A percentile compares a stretch with the other conserved stretches of the same genome.
Conservation (phyloP, 345 rosid species). For the Gossypium rotundifolium region DNA sequence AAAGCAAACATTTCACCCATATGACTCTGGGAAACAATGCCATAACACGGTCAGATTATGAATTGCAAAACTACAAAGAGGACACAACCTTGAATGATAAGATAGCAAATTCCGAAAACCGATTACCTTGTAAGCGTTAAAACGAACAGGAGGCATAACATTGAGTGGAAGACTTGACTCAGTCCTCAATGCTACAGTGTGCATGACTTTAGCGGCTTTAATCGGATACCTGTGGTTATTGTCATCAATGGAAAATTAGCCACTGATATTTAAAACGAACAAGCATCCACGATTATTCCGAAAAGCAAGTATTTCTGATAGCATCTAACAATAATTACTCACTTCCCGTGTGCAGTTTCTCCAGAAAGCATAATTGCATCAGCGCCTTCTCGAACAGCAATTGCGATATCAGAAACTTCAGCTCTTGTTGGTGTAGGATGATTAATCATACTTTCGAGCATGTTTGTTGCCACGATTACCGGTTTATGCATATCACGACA, state of each 20-base stretch:
- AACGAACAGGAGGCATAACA: slow-evolving; percentile 42
- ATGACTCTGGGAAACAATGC: slow-evolving; percentile 51
- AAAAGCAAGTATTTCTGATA: background rate
- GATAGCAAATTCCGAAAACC: background rate
- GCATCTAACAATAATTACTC: slow-evolving; percentile 23
- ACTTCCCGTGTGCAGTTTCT: slow-evolving; percentile 99
- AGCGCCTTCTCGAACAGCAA: slow-evolving; percentile 93
- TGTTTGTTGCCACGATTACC: slow-evolving; percentile 92
- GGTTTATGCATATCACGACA: slow-evolving; percentile 85
- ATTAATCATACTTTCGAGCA: slow-evolving; percentile 96
- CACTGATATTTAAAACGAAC: background rate
- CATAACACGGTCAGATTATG: slow-evolving; percentile 14
- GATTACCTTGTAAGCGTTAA: slow-evolving; percentile 52
- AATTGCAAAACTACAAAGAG: background rate
- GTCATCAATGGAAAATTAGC: background rate
- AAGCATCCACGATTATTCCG: background rate
- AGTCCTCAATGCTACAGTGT: slow-evolving; percentile 81
- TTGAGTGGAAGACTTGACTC: slow-evolving; percentile 70
- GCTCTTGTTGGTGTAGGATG: slow-evolving; percentile 99
- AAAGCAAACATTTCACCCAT: slow-evolving; percentile 99
- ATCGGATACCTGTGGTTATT: slow-evolving; percentile 58
- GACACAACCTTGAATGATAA: background rate
- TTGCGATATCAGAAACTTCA: slow-evolving; percentile 93
- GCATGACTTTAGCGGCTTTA: slow-evolving; percentile 96
- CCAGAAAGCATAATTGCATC: slow-evolving; percentile 99